These are phyloP conservation scores for Priceomyces carsonii DNA, from an alignment of 805 yeast genomes.

Conservation along the genomic window DNA sequence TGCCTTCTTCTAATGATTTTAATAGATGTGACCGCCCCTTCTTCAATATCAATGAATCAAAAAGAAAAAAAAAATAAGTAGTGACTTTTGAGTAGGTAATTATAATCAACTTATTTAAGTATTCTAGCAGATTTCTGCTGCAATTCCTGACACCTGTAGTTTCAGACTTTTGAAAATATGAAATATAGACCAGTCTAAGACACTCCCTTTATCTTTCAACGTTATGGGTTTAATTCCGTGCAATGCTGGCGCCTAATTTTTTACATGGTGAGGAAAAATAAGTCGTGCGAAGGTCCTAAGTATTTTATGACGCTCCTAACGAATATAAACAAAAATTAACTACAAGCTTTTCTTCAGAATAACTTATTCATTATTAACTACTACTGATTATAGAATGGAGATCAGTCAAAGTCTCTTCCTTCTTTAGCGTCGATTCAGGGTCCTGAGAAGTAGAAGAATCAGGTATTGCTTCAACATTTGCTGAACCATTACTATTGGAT, in stretches of 20 bases:
- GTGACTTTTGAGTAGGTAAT: no score
- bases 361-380: constrained; percentile 2
- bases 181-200: no score
- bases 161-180: no score
- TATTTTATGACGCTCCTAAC: constrained; percentile 1
- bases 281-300: constrained; percentile 5
- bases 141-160: no score
- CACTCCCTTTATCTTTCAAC: no score
- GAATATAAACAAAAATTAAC: neutral
- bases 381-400: constrained; percentile 38
- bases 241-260: constrained; percentile 6
- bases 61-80: no score
- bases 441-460: constrained; percentile 7
- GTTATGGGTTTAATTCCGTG: no score
- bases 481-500: constrained; percentile 12
- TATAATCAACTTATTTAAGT: no score
- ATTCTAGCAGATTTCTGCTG: no score
- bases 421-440: constrained; percentile 23
- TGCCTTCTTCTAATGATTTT: neutral
- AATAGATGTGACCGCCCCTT: no score
- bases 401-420: constrained; percentile 58
- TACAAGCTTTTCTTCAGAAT: neutral
- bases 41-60: no score
- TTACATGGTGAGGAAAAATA: constrained; percentile 1
- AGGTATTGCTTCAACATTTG: constrained; percentile 15